Conservation (phyloP, 805 yeast genomes). For the Sungouiella thailandica region DNA sequence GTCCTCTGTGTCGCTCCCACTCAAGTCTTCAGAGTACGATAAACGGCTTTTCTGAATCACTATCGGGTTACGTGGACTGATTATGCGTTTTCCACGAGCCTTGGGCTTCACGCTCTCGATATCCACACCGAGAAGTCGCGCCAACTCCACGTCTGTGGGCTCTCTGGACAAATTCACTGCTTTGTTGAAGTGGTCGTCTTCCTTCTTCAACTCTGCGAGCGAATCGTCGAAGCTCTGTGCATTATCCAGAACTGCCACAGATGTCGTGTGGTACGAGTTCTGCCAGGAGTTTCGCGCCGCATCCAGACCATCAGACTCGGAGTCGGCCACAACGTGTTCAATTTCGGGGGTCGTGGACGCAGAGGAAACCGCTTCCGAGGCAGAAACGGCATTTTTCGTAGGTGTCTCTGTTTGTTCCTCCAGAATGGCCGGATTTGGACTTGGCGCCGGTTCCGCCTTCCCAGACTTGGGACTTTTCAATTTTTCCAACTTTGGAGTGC, state of each 20-base stretch:
- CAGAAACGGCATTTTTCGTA: background rate
- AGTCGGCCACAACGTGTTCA: background rate
- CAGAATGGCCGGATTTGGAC: no score
- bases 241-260: background rate
- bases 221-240: constrained; percentile 13
- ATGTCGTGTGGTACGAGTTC: background rate
- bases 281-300: background rate
- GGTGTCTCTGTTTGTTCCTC: background rate
- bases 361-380: background rate
- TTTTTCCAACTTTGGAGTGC: background rate
- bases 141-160: constrained; percentile 10
- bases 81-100: constrained; percentile 5
- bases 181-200: constrained; percentile 2
- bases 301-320: background rate
- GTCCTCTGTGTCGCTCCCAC: constrained; percentile 1
- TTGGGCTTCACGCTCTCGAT: constrained; percentile 12
- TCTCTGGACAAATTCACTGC: constrained; percentile 1
- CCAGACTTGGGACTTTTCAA: no score
- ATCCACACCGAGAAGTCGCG: constrained; percentile 12
- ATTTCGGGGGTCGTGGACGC: background rate
- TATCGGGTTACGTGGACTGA: constrained; percentile 15
- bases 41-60: constrained; percentile 5
- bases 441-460: background rate
- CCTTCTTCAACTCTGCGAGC: constrained; percentile 11
- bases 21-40: background rate